A percentile compares a stretch with the other conserved stretches of the same genome.
These are phyloP conservation scores for Fusarium sp. DNA, from an alignment of 2,329 filamentous ascomycete genomes.

Conservation along the genomic window DNA sequence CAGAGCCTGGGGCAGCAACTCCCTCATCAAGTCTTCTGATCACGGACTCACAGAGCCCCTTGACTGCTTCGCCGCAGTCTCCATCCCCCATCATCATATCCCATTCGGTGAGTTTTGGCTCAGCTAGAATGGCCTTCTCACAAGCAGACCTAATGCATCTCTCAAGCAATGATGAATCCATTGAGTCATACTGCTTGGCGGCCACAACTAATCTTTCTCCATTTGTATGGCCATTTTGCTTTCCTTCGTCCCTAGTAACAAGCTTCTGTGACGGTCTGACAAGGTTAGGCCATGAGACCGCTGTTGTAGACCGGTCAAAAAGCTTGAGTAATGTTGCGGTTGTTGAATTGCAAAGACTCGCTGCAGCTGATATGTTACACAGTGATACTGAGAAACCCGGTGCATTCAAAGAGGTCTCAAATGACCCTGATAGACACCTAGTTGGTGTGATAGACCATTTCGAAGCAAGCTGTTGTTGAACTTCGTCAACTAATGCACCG, in stretches of 20 bases:
- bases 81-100: neutral
- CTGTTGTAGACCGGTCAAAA: neutral
- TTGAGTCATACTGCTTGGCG: rapidly evolving
- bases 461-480: neutral
- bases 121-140: neutral
- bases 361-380: neutral
- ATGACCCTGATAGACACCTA: neutral
- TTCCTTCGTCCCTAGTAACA: rapidly evolving
- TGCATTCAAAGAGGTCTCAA: neutral
- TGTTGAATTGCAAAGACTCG: neutral
- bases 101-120: neutral
- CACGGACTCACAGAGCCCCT: rapidly evolving
- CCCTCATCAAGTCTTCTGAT: rapidly evolving
- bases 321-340: neutral
- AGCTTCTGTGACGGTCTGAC: neutral
- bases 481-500: rapidly evolving
- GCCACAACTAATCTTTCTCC: rapidly evolving
- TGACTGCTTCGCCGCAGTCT: neutral
- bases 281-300: neutral
- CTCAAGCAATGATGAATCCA: neutral
- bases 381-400: neutral
- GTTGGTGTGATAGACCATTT: neutral
- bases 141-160: neutral
- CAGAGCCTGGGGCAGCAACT: neutral
- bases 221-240: neutral